phyloP scores from a whole-genome alignment of 345 rosid species.

The Physaria fendleri region DNA sequence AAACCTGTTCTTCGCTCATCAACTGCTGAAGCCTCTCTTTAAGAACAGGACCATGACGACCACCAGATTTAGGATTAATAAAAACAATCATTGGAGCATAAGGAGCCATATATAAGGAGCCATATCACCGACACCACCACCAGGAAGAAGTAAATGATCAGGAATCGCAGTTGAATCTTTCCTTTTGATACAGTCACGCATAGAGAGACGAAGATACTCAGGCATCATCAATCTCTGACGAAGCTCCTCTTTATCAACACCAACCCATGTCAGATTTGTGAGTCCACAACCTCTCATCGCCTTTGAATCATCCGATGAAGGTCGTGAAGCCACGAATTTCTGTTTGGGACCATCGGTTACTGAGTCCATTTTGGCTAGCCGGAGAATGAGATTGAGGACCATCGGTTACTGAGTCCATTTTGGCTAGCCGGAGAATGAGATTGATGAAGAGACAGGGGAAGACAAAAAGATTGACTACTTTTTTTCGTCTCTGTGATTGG shows the following conservation, averaged over 20 bases:
- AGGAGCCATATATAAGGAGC: conserved; percentile 58
- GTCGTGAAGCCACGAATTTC: conserved; percentile 39
- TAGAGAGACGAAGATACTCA: conserved; percentile 66
- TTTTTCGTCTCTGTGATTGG: conserved; percentile 26
- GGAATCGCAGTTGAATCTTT: conserved; percentile 38
- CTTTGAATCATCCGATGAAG: conserved; percentile 40
- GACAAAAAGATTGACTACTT: not conserved
- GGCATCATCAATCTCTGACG: conserved; percentile 56
- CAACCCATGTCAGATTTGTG: conserved; percentile 55
- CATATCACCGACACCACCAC: conserved; percentile 29
- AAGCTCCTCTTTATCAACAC: conserved; percentile 68
- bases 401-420: conserved; percentile 20
- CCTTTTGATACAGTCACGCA: conserved; percentile 55
- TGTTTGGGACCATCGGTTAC: conserved; percentile 30
- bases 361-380: conserved; percentile 24
- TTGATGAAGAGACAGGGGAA: too few species aligned
- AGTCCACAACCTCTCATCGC: conserved; percentile 57
- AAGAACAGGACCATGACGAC: conserved; percentile 79
- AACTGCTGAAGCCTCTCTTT: conserved; percentile 68
- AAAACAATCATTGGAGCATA: conserved; percentile 77
- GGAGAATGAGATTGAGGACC: conserved; percentile 30
- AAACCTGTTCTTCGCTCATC: conserved; percentile 82
- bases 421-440: conserved; percentile 16
- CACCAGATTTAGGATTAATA: conserved; percentile 78
- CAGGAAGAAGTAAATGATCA: conserved; percentile 29